Evolutionary conservation across 768 basidiomycete species (phyloP).

Genomic region (Boletus barrowsii): DNA sequence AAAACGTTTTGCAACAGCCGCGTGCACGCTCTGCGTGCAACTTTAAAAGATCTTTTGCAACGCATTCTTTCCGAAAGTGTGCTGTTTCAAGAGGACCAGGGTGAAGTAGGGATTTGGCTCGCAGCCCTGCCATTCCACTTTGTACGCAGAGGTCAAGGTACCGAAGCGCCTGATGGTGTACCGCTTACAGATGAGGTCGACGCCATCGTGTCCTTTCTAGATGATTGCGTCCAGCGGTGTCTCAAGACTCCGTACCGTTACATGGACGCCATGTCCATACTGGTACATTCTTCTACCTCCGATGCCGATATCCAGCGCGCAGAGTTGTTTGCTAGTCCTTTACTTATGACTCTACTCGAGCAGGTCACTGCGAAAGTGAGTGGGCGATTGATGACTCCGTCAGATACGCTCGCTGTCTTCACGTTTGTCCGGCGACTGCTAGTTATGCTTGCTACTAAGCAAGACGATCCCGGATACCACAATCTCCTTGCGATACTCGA

Average conservation of each 20-base stretch:
- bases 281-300: conserved; percentile 22
- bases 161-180: conserved; percentile 50
- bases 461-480: conserved; percentile 39
- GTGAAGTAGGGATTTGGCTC: conserved; percentile 77
- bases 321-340: conserved; percentile 58
- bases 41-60: conserved; percentile 51
- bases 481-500: conserved; percentile 30
- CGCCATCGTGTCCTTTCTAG: conserved; percentile 65
- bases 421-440: conserved; percentile 65
- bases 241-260: conserved; percentile 83
- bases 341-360: conserved; percentile 78
- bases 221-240: conserved; percentile 82
- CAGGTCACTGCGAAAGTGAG: conserved; percentile 68
- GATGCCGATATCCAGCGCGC: conserved; percentile 7
- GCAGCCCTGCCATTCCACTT: conserved; percentile 49
- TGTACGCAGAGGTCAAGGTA: conserved; percentile 33
- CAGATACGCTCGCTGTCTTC: conserved; percentile 61
- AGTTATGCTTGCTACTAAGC: conserved; percentile 54
- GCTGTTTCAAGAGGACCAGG: conserved; percentile 73
- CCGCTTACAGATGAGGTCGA: conserved; percentile 54
- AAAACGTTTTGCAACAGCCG: conserved; percentile 52
- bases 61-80: conserved; percentile 69
- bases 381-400: conserved; percentile 51
- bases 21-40: conserved; percentile 50
- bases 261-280: conserved; percentile 61